Evolutionary conservation across 805 yeast species (phyloP), one percentile per base, ranked within the genome.

Genomic region (Candida ascalaphidarum): DNA sequence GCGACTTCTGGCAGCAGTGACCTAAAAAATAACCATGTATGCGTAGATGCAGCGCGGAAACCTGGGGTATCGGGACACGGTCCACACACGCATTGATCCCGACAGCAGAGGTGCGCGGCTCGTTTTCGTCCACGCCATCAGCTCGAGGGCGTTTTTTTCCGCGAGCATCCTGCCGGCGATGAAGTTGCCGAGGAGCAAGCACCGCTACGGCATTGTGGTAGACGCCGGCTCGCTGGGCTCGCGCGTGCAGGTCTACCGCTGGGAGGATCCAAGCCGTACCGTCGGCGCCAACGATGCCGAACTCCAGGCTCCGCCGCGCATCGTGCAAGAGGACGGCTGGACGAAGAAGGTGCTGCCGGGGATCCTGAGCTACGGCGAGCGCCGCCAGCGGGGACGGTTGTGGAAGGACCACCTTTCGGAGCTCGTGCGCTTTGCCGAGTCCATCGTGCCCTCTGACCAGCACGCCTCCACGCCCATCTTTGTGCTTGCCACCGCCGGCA

Each of bases 171-270:
- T n/a, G n/a, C n/a, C n/a, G n/a, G n/a, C n/a, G n/a, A 7, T 17
- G 7, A 17, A n/a, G n/a, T n/a, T n/a, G n/a, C 13, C 16, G 24
- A 7, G n/a, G n/a, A n/a, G n/a, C n/a, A n/a, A n/a, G n/a, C 30
- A 43, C 34, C 54, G 65, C 28, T 88, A 83, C 60, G 96, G 95
- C 16, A 78, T 92, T 17, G 94, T 89, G 11, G 70, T 89, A 3
- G 98, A 89, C 53, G 85, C 96, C 0, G 98, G 98, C 1, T 86
- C 96, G 1, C 82, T 95, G 0, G 98, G 98, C 2, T 85, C 96
- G 4, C 63, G 98, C 29, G 67, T 82, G 11, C 88, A 84, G 50
- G 71, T 89, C 8, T 89, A 83, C 50, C 65, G 69, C 34, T 89
- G 96, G 96, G 68, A 68, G 10, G 76, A 77, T 41, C 61, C 51